These are phyloP conservation scores for Acacia concinna DNA, from an alignment of 331 rosid genomes.

Conservation along the genomic window DNA sequence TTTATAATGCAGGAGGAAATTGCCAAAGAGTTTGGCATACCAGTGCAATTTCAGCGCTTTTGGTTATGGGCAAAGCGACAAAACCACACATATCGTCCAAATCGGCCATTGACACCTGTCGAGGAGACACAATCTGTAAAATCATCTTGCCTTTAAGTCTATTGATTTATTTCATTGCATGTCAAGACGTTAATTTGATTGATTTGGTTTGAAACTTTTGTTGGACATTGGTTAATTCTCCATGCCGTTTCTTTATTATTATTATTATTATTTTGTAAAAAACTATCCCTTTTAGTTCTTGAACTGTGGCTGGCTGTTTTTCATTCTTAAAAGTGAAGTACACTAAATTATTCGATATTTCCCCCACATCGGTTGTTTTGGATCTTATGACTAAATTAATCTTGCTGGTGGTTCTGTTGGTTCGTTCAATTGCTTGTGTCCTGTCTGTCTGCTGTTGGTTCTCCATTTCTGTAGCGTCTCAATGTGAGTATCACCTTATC, in stretches of 20 bases:
- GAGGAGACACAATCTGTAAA: conserved; percentile 78
- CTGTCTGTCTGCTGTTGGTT: background rate
- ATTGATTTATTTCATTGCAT: conserved; percentile 3
- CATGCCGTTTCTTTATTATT: background rate
- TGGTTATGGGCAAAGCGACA: conserved; percentile 92
- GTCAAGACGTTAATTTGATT: conserved; percentile 8
- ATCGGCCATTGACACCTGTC: conserved; percentile 63
- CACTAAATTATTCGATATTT: background rate
- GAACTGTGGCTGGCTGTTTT: conserved; percentile 19
- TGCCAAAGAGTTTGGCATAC: conserved; percentile 71
- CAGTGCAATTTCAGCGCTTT: conserved; percentile 72
- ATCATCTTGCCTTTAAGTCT: conserved; percentile 24
- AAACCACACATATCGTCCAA: conserved; percentile 82
- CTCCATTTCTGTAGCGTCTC: background rate
- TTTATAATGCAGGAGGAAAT: conserved; percentile 68
- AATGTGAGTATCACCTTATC: conserved; percentile 15
- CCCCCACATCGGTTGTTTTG: background rate
- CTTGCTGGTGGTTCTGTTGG: background rate
- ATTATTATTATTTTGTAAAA: background rate
- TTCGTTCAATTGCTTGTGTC: background rate
- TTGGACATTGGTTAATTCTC: background rate
- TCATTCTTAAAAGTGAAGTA: conserved; percentile 7
- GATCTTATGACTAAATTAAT: conserved; percentile 5
- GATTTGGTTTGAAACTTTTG: conserved; percentile 3
- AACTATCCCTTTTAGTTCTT: background rate